Conservation (phyloP, 2,329 filamentous ascomycete genomes). For the Ophiostoma quercus region DNA sequence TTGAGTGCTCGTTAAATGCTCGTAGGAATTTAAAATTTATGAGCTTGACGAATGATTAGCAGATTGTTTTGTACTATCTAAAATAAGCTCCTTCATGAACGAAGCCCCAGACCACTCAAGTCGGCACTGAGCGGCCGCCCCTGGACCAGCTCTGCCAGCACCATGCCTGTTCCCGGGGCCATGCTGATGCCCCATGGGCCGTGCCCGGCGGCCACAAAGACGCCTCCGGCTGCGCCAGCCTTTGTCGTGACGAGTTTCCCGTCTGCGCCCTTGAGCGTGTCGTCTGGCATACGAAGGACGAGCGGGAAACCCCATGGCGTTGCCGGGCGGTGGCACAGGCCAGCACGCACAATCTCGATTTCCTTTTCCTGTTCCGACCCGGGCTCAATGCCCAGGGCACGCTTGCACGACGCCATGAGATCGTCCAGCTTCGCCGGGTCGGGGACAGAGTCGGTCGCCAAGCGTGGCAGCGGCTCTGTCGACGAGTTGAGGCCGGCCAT, state of each 20-base stretch:
- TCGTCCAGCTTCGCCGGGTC: slow-evolving; percentile 44
- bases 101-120: slow-evolving; percentile 45
- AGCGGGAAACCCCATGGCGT: slow-evolving; percentile 60
- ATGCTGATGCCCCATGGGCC: slow-evolving; percentile 69
- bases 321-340: slow-evolving; percentile 67
- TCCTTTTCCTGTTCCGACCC: slow-evolving; percentile 34
- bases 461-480: slow-evolving; percentile 53
- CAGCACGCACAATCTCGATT: slow-evolving; percentile 58
- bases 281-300: slow-evolving; percentile 52
- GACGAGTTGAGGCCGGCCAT: slow-evolving; percentile 66
- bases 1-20: too few relatives aligned
- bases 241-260: slow-evolving; percentile 36
- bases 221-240: slow-evolving; percentile 49
- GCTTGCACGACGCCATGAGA: slow-evolving; percentile 45
- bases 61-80: too few relatives aligned
- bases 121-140: slow-evolving; percentile 55
- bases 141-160: slow-evolving; percentile 65
- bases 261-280: slow-evolving; percentile 45
- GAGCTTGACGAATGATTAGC: too few relatives aligned
- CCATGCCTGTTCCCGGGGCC: slow-evolving; percentile 62
- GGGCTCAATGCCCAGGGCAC: slow-evolving; percentile 42
- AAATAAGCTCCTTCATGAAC: neutral
- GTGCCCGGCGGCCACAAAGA: slow-evolving; percentile 67
- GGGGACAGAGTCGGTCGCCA: slow-evolving; percentile 48
- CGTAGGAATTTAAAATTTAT: too few relatives aligned